Base-by-base conservation (phyloP, 2,329 filamentous ascomycete species). In the Epichloe uncinata region DNA sequence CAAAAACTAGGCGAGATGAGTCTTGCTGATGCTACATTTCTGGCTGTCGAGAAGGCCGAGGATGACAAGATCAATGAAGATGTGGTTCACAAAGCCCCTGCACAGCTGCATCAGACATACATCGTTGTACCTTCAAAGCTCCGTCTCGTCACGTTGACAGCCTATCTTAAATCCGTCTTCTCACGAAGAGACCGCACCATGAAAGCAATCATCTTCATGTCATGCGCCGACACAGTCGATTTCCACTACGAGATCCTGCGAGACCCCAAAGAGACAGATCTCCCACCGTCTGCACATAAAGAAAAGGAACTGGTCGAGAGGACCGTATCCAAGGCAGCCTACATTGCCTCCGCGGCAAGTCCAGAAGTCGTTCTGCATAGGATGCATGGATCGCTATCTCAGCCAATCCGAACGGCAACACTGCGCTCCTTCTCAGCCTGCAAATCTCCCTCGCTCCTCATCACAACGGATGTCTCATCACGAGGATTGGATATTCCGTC, bases 151-250 rank as follows among this genome's bases (percentile, higher is more conserved):
- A 90, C 91, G 0, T 75, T 98, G 18, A 81, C 89, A 26, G 84
- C 87, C 1, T 78, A 90, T 34, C 73, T 98, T 51, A 94, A 91
- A 63, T 82, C 88, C 16, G 82, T 89, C 0, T 97, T 98, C 65
- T 83, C 87, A 51, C 79, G 90, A 16, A 87, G 85, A 65, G 91
- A 89, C 0, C 88, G 87, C 1, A 86, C 95, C 16, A 96, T 95
- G 87, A 97, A 98, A 67, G 87, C 85, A 20, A 96, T 98, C 53
- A 76, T 98, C 36, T 98, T 98, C 69, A 86, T 98, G 45, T 95
- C 91, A 11, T 98, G 93, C 61, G 90, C 93, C 18, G 93, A 98
- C 64, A 93, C 88, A 1, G 93, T 97, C 52, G 89, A 98, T 63
- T 98, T 96, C 60, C 91, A 97, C 65, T 97, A 89, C 63, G 85